These are phyloP conservation scores for Colletotrichum falcatum DNA, from an alignment of 2,329 filamentous ascomycete species.

Conservation along the genomic window DNA sequence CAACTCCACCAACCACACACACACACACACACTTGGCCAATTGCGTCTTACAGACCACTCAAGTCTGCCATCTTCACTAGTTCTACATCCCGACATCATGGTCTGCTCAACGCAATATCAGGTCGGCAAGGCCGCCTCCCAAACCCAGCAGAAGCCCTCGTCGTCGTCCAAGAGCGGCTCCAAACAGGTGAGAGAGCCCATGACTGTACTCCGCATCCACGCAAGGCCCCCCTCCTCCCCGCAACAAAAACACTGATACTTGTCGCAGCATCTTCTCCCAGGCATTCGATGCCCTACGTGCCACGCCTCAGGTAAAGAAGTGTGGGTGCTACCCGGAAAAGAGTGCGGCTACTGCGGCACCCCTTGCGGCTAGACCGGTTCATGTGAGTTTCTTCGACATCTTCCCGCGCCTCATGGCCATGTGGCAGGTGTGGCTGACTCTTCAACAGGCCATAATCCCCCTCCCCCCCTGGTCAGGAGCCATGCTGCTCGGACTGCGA, in stretches of 20 bases:
- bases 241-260: slow-evolving; percentile 24
- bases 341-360: slow-evolving; percentile 64
- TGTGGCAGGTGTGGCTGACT: slow-evolving; percentile 35
- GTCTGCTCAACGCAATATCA: slow-evolving; percentile 32
- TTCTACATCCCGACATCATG: slow-evolving; percentile 27
- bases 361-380: slow-evolving; percentile 49
- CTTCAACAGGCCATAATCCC: slow-evolving; percentile 16
- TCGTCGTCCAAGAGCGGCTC: slow-evolving; percentile 30
- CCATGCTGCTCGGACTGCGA: slow-evolving; percentile 25
- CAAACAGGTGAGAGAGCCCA: slow-evolving; percentile 35
- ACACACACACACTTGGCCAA: neutral
- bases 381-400: slow-evolving; percentile 31
- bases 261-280: slow-evolving; percentile 53
- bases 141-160: slow-evolving; percentile 32
- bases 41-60: neutral
- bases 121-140: slow-evolving; percentile 31
- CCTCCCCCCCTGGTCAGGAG: slow-evolving; percentile 13
- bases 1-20: neutral
- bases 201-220: slow-evolving; percentile 15
- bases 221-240: neutral
- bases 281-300: slow-evolving; percentile 67
- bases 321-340: slow-evolving; percentile 67
- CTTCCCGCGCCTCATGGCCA: slow-evolving; percentile 13
- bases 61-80: neutral
- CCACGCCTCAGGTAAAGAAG: slow-evolving; percentile 60